Evolutionary conservation across 225 moss, liverwort and hornwort species (phyloP).

Genomic region (Physcomitrium patens): DNA sequence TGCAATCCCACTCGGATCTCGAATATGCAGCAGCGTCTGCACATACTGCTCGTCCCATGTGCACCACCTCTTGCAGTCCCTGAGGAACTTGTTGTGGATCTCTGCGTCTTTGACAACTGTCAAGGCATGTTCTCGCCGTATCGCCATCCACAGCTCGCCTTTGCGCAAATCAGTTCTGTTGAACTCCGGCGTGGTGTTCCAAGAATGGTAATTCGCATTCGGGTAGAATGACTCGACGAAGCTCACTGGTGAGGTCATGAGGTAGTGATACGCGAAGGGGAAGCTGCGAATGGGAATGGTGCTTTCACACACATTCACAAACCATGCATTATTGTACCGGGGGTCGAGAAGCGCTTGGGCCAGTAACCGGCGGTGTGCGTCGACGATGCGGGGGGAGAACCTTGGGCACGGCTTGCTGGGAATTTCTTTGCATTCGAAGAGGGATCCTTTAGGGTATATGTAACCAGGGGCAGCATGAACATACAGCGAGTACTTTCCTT

Average conservation of each 20-base stretch:
- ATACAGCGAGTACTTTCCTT: slow-evolving; percentile 42
- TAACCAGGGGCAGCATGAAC: slow-evolving; percentile 38
- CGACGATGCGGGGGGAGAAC: slow-evolving; percentile 37
- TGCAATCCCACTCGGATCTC: slow-evolving; percentile 40
- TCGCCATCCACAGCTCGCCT: slow-evolving; percentile 60
- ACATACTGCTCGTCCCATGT: slow-evolving; percentile 52
- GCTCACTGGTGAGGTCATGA: slow-evolving; percentile 40
- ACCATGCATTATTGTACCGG: slow-evolving; percentile 43
- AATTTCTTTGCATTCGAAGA: slow-evolving; percentile 40
- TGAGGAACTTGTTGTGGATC: slow-evolving; percentile 39
- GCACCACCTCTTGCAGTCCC: slow-evolving; percentile 29
- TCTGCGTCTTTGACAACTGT: slow-evolving; percentile 36
- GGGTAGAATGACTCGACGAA: slow-evolving; percentile 57
- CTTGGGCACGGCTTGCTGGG: slow-evolving; percentile 37
- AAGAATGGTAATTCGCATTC: slow-evolving; percentile 13
- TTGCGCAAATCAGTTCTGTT: slow-evolving; percentile 36
- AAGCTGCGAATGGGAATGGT: slow-evolving; percentile 45
- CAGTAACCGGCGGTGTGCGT: slow-evolving; percentile 32
- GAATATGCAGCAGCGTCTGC: slow-evolving; percentile 45
- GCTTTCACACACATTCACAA: slow-evolving; percentile 42
- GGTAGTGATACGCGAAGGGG: slow-evolving; percentile 33
- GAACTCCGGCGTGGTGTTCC: slow-evolving; percentile 45
- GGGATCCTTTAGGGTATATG: slow-evolving; percentile 28
- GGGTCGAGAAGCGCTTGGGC: slow-evolving; percentile 48
- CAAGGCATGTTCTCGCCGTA: slow-evolving; percentile 33